Base-by-base conservation (phyloP, 805 yeast species). In the Myxozyma sirexii region DNA sequence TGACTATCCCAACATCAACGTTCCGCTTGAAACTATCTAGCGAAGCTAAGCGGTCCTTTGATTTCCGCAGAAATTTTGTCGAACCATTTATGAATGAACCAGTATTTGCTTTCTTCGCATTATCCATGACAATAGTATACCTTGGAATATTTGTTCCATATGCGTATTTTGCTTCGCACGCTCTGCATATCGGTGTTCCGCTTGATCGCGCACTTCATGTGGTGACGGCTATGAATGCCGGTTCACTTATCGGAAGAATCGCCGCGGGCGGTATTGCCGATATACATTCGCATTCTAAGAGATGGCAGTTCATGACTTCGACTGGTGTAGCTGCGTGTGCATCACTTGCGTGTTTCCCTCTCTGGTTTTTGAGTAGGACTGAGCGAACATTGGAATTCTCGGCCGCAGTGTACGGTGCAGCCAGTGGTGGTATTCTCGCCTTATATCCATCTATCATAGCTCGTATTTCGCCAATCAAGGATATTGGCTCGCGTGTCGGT, bases 401-500 rank as follows among this genome's bases (percentile, higher is more conserved):
- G n/a, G 69, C 71, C 10, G 53, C 72, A 23, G 39, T 74, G 4
- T 68, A 67, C 46, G 77, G 77, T 2, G 64, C 69, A 48, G 60
- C 68, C 48, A 61, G 71, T 6, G 77, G 77, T 6, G 70, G 75
- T 1, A 47, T 69, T 6, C 69, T 72, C 21, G 70, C 73, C 15
- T 54, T 73, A 13, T 70, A 70, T 6, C 74, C 76, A 1, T 67
- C 71, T 3, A 58, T 69, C 10, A 64, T 71, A 1, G 72, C 75
- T 1, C 62, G 63, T 17, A 48, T 59, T 19, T 71, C 74, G 4
- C 62, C 67, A 0, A 59, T 67, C 42, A 46, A 67, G 24, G 61
- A 67, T n/a, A 63, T 70, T 17, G 74, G 75, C 3, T 65, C 68
- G 2, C 63, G 74, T 7, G 87, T 89, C 89, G 88, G 88, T 1